phyloP scores from a whole-genome alignment of 192 early-diverging fungal species.

The Umbelopsis ramanniana region DNA sequence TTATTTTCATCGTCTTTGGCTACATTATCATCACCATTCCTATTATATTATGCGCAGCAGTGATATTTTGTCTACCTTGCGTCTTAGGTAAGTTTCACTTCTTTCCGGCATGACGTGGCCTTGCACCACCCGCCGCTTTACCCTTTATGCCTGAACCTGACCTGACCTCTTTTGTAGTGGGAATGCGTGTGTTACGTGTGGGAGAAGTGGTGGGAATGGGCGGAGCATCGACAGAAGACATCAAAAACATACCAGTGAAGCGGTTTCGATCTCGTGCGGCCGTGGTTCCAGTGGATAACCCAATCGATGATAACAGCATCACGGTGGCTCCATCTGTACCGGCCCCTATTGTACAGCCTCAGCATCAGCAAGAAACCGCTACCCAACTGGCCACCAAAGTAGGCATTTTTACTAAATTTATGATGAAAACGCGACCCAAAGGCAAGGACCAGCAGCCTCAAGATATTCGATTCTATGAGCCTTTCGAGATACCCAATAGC shows the following conservation, averaged over 20 bases:
- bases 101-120: background rate
- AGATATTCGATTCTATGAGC: constrained; percentile 26
- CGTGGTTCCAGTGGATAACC: background rate
- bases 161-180: constrained; percentile 37
- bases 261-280: constrained; percentile 45
- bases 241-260: constrained; percentile 71
- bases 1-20: constrained; percentile 69
- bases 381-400: constrained; percentile 15
- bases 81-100: constrained; percentile 48
- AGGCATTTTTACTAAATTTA: constrained; percentile 13
- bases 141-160: background rate
- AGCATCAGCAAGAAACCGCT: constrained; percentile 5
- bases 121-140: background rate
- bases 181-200: constrained; percentile 59
- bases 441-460: background rate
- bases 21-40: constrained; percentile 71
- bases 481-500: constrained; percentile 30
- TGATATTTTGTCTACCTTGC: constrained; percentile 68
- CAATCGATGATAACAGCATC: constrained; percentile 7
- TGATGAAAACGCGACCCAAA: constrained; percentile 14
- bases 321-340: background rate
- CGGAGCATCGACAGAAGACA: constrained; percentile 71
- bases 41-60: constrained; percentile 59
- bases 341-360: background rate
- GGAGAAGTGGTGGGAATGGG: constrained; percentile 58